Evolutionary conservation across 805 yeast genomes (phyloP).

Genomic region (Wickerhamiella hasegawae): DNA sequence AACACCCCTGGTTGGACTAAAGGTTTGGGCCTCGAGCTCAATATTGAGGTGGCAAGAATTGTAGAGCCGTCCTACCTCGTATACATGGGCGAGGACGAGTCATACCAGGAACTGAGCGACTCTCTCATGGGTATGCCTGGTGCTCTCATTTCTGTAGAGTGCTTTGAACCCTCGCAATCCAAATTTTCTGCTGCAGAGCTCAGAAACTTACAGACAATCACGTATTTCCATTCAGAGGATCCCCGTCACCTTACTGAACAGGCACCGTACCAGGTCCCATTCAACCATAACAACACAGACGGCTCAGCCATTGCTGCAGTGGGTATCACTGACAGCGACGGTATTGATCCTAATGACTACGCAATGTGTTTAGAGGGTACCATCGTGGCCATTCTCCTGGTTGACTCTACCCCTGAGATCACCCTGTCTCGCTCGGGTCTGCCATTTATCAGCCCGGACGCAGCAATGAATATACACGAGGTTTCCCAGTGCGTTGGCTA

Average conservation of each 20-base stretch:
- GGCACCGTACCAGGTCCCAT: constrained; percentile 19
- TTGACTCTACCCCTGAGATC: background rate
- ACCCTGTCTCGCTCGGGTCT: background rate
- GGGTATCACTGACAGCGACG: constrained; percentile 14
- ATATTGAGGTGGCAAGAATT: constrained; percentile 27
- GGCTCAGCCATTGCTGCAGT: constrained; percentile 16
- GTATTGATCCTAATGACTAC: constrained; percentile 15
- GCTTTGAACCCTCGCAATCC: constrained; percentile 9
- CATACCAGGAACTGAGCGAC: constrained; percentile 13
- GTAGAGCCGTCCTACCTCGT: constrained; percentile 42
- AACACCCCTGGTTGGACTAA: constrained; percentile 88
- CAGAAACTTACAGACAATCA: constrained; percentile 14
- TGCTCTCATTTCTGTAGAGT: too few relatives aligned
- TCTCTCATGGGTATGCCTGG: constrained; percentile 1
- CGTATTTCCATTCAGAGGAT: constrained; percentile 16
- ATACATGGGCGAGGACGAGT: constrained; percentile 32
- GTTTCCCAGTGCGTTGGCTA: constrained; percentile 30
- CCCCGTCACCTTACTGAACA: constrained; percentile 21
- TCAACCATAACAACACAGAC: constrained; percentile 9
- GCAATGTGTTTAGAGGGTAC: constrained; percentile 20
- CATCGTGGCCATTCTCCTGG: constrained; percentile 17
- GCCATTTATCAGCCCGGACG: constrained; percentile 2
- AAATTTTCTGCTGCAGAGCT: constrained; percentile 14
- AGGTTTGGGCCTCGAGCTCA: constrained; percentile 62
- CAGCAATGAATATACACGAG: constrained; percentile 5